These are phyloP conservation scores for Herpetomonas muscarum DNA, from an alignment of 208 protist species.

Conservation along the genomic window DNA sequence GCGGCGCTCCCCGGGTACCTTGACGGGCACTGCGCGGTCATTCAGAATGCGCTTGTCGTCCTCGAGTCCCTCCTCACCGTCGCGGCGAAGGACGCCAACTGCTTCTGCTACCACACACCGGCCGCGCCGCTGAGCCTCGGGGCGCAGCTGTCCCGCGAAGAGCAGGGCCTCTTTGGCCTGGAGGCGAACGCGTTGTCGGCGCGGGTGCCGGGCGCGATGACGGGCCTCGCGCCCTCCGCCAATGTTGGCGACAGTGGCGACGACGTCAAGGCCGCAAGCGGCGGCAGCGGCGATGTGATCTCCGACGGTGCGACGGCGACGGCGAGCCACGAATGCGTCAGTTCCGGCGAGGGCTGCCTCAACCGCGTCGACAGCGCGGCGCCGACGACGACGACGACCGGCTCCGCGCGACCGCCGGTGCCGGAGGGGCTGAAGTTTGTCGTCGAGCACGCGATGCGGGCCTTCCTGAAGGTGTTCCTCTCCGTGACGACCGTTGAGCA, in stretches of 20 bases:
- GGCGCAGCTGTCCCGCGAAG: neutral
- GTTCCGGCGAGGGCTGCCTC: neutral
- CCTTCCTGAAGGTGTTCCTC: conserved; percentile 40
- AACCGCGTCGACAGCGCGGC: neutral
- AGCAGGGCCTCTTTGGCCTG: too few relatives aligned
- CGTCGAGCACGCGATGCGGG: conserved; percentile 20
- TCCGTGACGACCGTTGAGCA: conserved; percentile 37
- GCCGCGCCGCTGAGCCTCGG: neutral
- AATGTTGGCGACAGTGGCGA: too few relatives aligned
- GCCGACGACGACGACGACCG: conserved; percentile 9
- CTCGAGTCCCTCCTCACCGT: conserved; percentile 34
- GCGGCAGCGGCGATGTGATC: too few relatives aligned
- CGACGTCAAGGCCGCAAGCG: too few relatives aligned
- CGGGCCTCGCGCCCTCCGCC: too few relatives aligned
- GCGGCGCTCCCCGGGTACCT: conserved; percentile 20
- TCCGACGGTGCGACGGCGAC: too few relatives aligned
- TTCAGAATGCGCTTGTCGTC: conserved; percentile 27
- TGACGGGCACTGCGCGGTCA: conserved; percentile 16
- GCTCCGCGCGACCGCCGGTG: too few relatives aligned
- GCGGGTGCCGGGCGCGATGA: too few relatives aligned
- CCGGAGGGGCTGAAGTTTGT: conserved; percentile 15
- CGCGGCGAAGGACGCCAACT: conserved; percentile 17
- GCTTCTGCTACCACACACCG: conserved; percentile 6
- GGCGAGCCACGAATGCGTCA: too few relatives aligned
- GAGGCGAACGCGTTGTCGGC: too few relatives aligned